Evolutionary conservation across 345 rosid species (phyloP), one percentile per base, ranked within the genome.

Genomic region (Turnera subulata): DNA sequence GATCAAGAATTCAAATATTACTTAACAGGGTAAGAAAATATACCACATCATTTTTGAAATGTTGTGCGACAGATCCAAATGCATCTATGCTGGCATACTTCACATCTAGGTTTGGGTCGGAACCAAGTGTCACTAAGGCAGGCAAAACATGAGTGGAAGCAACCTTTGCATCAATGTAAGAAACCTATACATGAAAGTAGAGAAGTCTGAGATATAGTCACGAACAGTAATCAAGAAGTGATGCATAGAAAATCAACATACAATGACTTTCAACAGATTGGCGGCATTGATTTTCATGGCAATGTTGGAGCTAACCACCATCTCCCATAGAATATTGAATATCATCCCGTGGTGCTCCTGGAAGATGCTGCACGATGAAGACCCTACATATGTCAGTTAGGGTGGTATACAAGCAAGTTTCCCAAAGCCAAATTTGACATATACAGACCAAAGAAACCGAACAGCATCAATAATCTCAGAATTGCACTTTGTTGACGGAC

Each of bases 31-130:
- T 0, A 42, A 54, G 49, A 54, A 49, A 55, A 13, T 4, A 63
- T 79, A 92, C 99, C 88, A 82, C 76, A 69, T 92, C 97, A 57
- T 80, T 83, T 76, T 86, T 92, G 67, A 89, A 92, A 76, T 92
- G 91, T 55, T 89, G 96, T 26, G 95, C 96, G 60, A 89, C 98
- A 67, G 93, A 81, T 24, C 99, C 99, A 70, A 92, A 89, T 56
- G 97, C 96, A 59, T 92, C 99, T 62, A 92, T 86, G 79, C 99
- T 92, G 56, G 91, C 95, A 69, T 86, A 83, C 73, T 89, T 92
- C 51, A 92, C 97, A 74, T 71, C 80, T 59, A 84, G 80, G 73
- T 89, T 82, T 76, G 78, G 98, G 67, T 92, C 98, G 11, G 98
- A 92, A 48, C 98, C 98, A 69, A 92, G 96, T 57, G 98, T 92